Base-by-base conservation (phyloP, 2,329 filamentous ascomycete genomes). In the Claviceps sp. region DNA sequence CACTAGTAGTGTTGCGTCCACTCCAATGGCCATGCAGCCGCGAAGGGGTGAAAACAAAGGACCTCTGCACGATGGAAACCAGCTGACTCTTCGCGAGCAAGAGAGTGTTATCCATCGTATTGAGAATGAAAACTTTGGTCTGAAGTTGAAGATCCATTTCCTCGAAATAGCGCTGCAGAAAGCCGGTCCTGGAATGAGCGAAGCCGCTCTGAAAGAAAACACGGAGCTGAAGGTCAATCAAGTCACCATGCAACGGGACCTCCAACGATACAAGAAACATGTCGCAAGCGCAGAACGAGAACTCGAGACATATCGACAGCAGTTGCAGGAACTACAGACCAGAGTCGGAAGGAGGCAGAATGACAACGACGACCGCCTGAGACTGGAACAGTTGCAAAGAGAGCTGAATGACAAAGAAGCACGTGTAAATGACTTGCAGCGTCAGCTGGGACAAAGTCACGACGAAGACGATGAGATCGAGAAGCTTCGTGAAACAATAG, bases 101-200 rank as follows among this genome's bases (percentile, higher is more conserved):
- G 93, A 97, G 68, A 89, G 88, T 59, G 86, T 93, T 58, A 91
- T 98, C 60, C 88, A 96, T 70, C 87, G 87, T 63, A 91, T 98
- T 60, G 89, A 96, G 64, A 98, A 98, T 72, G 93, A 97, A 64
- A 98, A 98, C 64, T 98, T 97, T 64, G 88, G 88, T 24, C 75
- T 98, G 51, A 97, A 97, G 68, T 78, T 97, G 60, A 96, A 95
- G 68, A 95, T 97, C 50, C 89, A 97, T 67, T 98, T 95, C 65
- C 77, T 98, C 52, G 89, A 98, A 66, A 88, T 97, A 60, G 87
- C 88, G 14, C 71, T 98, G 48, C 81, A 84, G 50, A 95, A 94
- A 65, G 81, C 85, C 51, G 91, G 91, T 0, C 89, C 88, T 7
- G 88, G 90, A 52, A 93, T 90, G 72, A 94, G 90, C 61, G 86